These are phyloP conservation scores for Podaxis sp. DNA, from an alignment of 768 basidiomycete genomes.

Conservation along the genomic window DNA sequence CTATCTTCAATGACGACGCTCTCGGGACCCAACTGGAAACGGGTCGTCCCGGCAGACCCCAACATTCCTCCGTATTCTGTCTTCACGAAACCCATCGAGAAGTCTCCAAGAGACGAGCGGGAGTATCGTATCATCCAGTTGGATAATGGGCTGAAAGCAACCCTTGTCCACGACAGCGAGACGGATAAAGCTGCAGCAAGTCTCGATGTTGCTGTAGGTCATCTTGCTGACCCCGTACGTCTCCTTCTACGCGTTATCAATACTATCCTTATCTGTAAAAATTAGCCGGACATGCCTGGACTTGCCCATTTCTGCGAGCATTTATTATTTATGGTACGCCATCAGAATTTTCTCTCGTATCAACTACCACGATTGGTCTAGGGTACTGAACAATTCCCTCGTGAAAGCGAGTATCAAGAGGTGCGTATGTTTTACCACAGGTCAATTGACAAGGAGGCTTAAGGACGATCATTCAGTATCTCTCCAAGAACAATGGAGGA, in stretches of 20 bases:
- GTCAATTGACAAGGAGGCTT: neutral
- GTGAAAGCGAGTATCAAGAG: conserved; percentile 94
- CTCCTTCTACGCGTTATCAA: neutral
- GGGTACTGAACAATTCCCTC: conserved; percentile 83
- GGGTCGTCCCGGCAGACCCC: conserved; percentile 24
- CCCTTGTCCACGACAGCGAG: conserved; percentile 77
- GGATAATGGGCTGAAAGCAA: conserved; percentile 87
- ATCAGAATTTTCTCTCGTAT: conserved; percentile 7
- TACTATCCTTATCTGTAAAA: conserved; percentile 23
- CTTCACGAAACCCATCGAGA: conserved; percentile 61
- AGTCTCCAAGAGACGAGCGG: conserved; percentile 76
- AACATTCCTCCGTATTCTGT: conserved; percentile 45
- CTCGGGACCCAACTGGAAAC: conserved; percentile 31
- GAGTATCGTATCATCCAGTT: conserved; percentile 80
- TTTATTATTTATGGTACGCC: conserved; percentile 86
- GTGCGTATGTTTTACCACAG: conserved; percentile 33
- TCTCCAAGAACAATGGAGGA: conserved; percentile 76
- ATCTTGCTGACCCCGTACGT: conserved; percentile 88
- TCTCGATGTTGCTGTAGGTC: conserved; percentile 92
- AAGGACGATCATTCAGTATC: conserved; percentile 42
- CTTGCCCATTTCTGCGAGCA: conserved; percentile 97
- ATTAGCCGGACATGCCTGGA: conserved; percentile 76
- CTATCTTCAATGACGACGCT: neutral
- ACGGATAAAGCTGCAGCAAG: conserved; percentile 96
- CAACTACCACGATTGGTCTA: conserved; percentile 24